These are phyloP conservation scores for Hanseniaspora hatyaiensis DNA, from an alignment of 805 yeast genomes.

Conservation along the genomic window DNA sequence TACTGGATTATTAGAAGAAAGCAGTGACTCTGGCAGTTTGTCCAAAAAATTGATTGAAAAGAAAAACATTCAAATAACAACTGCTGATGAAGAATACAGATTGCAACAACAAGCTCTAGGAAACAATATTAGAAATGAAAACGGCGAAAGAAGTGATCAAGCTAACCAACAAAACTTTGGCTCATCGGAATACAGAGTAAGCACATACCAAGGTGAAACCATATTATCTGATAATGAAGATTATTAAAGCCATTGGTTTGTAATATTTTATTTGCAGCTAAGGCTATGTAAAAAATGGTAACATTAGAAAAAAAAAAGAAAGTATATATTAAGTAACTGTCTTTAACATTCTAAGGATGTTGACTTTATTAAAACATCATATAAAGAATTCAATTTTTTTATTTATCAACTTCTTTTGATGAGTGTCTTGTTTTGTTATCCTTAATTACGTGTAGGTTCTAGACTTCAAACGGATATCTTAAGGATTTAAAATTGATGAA, in stretches of 20 bases:
- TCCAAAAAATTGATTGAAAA: slow-evolving; percentile 7
- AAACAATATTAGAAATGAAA: not conserved
- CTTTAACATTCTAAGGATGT: too few relatives aligned
- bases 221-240: slow-evolving; percentile 15
- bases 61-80: not conserved
- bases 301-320: not conserved
- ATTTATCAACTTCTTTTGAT: too few relatives aligned
- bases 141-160: not conserved
- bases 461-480: too few relatives aligned
- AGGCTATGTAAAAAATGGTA: too few relatives aligned
- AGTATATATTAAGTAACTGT: too few relatives aligned
- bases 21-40: not conserved
- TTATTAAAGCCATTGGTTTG: slow-evolving; percentile 5
- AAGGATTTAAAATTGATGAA: too few relatives aligned
- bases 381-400: too few relatives aligned
- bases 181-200: slow-evolving; percentile 12
- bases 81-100: slow-evolving; percentile 14
- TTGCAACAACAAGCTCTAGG: slow-evolving; percentile 9
- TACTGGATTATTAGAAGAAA: slow-evolving; percentile 11
- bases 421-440: too few relatives aligned
- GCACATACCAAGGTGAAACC: slow-evolving; percentile 15
- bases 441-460: too few relatives aligned
- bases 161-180: not conserved
- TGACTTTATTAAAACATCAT: too few relatives aligned
- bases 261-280: too few relatives aligned